Evolutionary conservation across 495 filamentous ascomycete genomes (phyloP), one percentile per base, ranked within the genome.

Genomic region (Aspergillus ellipticus): DNA sequence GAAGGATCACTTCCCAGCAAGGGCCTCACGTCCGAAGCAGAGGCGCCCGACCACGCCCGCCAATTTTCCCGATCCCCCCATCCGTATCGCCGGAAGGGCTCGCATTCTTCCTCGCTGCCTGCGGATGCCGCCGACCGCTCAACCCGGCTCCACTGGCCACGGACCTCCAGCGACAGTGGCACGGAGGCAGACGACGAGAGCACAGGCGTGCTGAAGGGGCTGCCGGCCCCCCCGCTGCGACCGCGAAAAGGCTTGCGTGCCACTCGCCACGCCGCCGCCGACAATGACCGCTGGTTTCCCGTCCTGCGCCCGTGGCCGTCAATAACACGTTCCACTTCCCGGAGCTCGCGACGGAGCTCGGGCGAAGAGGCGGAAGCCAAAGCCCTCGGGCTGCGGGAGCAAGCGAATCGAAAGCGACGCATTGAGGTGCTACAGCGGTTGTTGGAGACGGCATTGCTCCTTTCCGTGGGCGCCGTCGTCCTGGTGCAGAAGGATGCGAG

Each of bases 151-250:
- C 51, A 63, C 55, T 66, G 68, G 43, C 79, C 80, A n/a, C 76
- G 79, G 5, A 80, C 84, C 6, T 79, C 81, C 11, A 94, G 90
- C 70, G 90, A 96, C 51, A 94, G 90, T 64, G 91, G 92, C 45
- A 95, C 90, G 10, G 91, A 97, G 63, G 89, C 92, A 15, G 89
- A 96, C 63, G 92, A 96, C 75, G 91, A 96, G 66, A 82, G 79
- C 43, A 82, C 78, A 2, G 69, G 71, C 8, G 82, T 92, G 58
- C 77, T 96, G 59, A 89, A 86, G 65, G 89, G 90, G 4, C 69
- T 96, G 28, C 92, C 92, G 1, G 88, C 90, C 0, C 88, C 92
- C 2, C 85, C 82, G 22, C 53, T 79, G 15, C 79, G 85, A 35
- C 79, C 84, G 16, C 83, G 85, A 53, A 96, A 96, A 64, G 92